A percentile compares a stretch with the other conserved stretches of the same genome.
phyloP scores from a whole-genome alignment of 495 filamentous ascomycete species.

The Antarctomyces pellizariae region DNA sequence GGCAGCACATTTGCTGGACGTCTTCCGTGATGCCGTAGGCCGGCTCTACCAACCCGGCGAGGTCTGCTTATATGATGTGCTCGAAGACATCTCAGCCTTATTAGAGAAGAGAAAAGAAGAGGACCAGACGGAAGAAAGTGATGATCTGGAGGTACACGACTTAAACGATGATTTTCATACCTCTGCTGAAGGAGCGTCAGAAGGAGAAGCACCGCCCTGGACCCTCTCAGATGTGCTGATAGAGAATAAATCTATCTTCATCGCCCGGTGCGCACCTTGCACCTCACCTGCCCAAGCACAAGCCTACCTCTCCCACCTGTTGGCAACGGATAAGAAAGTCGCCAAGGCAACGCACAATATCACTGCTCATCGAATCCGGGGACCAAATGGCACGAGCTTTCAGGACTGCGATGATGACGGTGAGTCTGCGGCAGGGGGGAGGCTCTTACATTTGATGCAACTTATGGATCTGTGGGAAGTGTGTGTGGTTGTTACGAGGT shows the following conservation, averaged over 20 bases:
- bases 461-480: conserved; percentile 84
- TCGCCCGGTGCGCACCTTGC: conserved; percentile 51
- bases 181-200: not conserved
- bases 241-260: conserved; percentile 74
- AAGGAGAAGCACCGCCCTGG: conserved; percentile 34
- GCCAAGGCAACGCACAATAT: conserved; percentile 86
- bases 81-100: conserved; percentile 33
- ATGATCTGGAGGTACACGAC: conserved; percentile 6
- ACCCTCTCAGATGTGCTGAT: conserved; percentile 40
- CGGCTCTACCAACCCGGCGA: conserved; percentile 44
- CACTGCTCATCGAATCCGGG: conserved; percentile 30
- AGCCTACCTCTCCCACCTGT: conserved; percentile 42
- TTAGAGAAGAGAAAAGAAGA: not conserved
- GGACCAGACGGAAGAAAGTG: conserved; percentile 1
- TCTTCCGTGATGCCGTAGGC: conserved; percentile 39
- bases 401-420: conserved; percentile 95
- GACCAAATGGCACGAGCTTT: conserved; percentile 26
- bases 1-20: conserved; percentile 37
- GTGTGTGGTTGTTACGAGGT: conserved; percentile 82
- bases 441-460: conserved; percentile 75
- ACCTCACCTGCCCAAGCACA: conserved; percentile 42
- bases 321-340: conserved; percentile 58
- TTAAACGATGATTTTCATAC: not conserved
- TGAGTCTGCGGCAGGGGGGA: conserved; percentile 76
- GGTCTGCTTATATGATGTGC: conserved; percentile 72